These are phyloP conservation scores for Ramularia collo-cygni DNA, from an alignment of 2,329 filamentous ascomycete genomes.

Conservation along the genomic window DNA sequence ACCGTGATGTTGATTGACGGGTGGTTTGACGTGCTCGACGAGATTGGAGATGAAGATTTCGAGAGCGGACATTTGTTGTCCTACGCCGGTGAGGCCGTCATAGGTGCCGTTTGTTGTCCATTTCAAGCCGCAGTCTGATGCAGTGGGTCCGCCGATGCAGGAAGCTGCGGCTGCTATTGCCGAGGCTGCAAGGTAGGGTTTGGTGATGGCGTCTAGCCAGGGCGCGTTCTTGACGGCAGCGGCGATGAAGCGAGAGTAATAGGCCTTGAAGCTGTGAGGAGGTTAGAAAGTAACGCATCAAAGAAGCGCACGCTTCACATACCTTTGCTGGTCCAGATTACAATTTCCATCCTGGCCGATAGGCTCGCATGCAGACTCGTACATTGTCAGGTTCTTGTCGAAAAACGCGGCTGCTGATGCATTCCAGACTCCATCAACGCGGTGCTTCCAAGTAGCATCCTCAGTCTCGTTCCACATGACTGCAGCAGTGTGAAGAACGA, in stretches of 20 bases:
- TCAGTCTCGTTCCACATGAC: slow-evolving; percentile 34
- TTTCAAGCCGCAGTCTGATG: slow-evolving; percentile 36
- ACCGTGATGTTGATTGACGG: slow-evolving; percentile 43
- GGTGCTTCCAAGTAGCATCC: slow-evolving; percentile 24
- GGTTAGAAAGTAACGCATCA: background rate
- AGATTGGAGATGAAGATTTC: slow-evolving; percentile 39
- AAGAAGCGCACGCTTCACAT: slow-evolving; percentile 1
- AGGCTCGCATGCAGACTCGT: slow-evolving; percentile 36
- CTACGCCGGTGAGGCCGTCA: slow-evolving; percentile 44
- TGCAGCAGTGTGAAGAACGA: slow-evolving; percentile 39
- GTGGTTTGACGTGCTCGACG: slow-evolving; percentile 29
- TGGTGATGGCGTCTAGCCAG: slow-evolving; percentile 41
- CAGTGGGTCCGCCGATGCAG: slow-evolving; percentile 42
- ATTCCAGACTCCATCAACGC: slow-evolving; percentile 10
- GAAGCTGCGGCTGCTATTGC: slow-evolving; percentile 47
- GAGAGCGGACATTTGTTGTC: slow-evolving; percentile 49
- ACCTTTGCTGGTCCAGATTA: slow-evolving; percentile 37
- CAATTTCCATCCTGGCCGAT: slow-evolving; percentile 25
- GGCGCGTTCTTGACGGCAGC: slow-evolving; percentile 51
- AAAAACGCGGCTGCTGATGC: slow-evolving; percentile 29
- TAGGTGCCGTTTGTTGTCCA: slow-evolving; percentile 34
- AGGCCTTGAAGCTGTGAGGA: slow-evolving; percentile 23
- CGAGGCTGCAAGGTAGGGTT: slow-evolving; percentile 44
- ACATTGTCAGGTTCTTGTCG: slow-evolving; percentile 31
- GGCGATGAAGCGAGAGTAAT: slow-evolving; percentile 47